Base-by-base conservation (phyloP, 1,284 basidiomycete species). In the Mycena citricolor region DNA sequence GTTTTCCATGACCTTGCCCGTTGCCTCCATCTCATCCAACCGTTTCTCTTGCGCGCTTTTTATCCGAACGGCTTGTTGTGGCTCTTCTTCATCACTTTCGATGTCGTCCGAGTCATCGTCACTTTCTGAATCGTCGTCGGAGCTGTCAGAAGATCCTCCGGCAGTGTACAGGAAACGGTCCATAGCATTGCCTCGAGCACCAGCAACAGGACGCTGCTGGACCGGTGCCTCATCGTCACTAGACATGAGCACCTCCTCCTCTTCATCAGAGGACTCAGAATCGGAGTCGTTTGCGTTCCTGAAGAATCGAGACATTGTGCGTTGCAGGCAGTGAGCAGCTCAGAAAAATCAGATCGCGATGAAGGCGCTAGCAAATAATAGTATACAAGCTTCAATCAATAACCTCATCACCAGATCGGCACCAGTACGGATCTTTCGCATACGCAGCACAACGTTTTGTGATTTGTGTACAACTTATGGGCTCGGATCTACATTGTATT, bases 1-100 rank as follows among this genome's bases (percentile, higher is more conserved):
- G 65, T 99, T 99, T 45, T 97, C 91, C 69, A 99, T 95, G 38
- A 75, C 76, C 69, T 89, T 92, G 41, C 92, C 90, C 10, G 87
- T 87, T 2, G 81, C 81, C 66, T 91, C 90, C 77, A 95, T 92
- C 71, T 94, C 90, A 49, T 88, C 90, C 56, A 90, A 64, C 37
- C 92, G 76, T 65, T 90, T 93, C 65, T 92, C 89, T 59, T 84
- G 84, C 31, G 92, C 93, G 59, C 87, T 91, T 47, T 74, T 61
- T 50, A 76, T 76, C 63, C 90, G 89, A 42, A 90, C 82, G 25
- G 88, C 77, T 36, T 77, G 73, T 59, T 76, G 81, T 7, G 66
- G 64, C 45, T 76, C 79, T 34, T 86, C 85, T 51, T 86, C 85
- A 34, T 86, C 86, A 47, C 86, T 84, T 23, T 42, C 47, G 16